These are phyloP conservation scores for Colletotrichum salicis DNA, from an alignment of 2,329 filamentous ascomycete genomes.

Conservation along the genomic window DNA sequence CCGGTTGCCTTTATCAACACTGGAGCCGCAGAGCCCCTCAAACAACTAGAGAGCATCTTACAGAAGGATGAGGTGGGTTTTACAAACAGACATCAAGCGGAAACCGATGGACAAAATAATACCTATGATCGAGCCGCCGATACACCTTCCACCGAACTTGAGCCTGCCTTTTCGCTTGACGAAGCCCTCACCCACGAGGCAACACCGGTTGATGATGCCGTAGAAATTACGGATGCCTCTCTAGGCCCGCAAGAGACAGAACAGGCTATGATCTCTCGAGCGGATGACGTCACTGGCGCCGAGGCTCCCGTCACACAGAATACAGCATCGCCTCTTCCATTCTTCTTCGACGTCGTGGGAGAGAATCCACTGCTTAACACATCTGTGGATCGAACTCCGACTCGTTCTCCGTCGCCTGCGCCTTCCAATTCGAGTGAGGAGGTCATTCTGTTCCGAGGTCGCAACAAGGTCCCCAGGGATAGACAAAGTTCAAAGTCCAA, in stretches of 20 bases:
- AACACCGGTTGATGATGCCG: neutral
- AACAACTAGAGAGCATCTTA: conserved; percentile 48
- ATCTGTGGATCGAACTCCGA: neutral
- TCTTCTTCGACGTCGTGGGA: conserved; percentile 52
- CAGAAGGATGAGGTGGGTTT: conserved; percentile 15
- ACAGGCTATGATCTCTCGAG: neutral
- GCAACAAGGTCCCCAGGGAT: conserved; percentile 41
- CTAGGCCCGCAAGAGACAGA: neutral
- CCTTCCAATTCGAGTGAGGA: conserved; percentile 72
- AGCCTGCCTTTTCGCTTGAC: neutral
- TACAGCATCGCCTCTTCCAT: conserved; percentile 35
- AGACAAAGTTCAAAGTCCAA: conserved; percentile 38
- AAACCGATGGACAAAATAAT: neutral
- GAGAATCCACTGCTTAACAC: conserved; percentile 38
- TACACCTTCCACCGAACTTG: neutral
- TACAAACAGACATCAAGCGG: neutral
- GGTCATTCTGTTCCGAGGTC: conserved; percentile 74
- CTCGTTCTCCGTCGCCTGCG: conserved; percentile 34
- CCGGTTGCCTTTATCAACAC: conserved; percentile 65
- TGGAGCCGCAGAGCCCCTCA: conserved; percentile 62
- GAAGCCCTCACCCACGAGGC: neutral
- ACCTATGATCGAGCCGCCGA: neutral
- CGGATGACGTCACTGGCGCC: neutral
- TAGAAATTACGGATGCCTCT: neutral
- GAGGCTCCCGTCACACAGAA: neutral